Evolutionary conservation across 2,329 filamentous ascomycete species (phyloP), one percentile per base, ranked within the genome.

Genomic region (Blastomyces gilchristii): DNA sequence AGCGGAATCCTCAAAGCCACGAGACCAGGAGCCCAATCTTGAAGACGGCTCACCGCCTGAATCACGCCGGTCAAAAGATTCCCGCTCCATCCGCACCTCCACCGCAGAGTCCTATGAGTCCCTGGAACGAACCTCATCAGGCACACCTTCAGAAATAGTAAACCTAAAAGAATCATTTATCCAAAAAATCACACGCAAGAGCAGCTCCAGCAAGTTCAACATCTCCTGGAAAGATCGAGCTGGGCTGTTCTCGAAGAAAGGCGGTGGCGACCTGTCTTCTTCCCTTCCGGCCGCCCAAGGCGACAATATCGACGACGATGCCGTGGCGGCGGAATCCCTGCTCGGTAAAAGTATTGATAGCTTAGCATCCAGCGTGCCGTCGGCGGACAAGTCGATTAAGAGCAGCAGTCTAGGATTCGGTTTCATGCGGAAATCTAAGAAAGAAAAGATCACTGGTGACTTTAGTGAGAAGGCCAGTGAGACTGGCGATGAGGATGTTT

Each of bases 181-280:
- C 64, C 79, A 79, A 63, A 81, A 80, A 65, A 78, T 81, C 62
- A 80, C 78, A 8, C 77, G 79, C 60, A 81, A 81, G 65, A 76
- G 79, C 59, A 80, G 77, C 67, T 79, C 78, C 12, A 76, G 78
- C 71, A 81, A 80, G 65, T 81, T 81, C 68, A 80, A 78, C 64
- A 73, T 76, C 58, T 78, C 78, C 16, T 81, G 79, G 79, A 81
- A 81, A 68, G 79, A 81, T 62, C 77, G 79, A 49, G 75, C 74
- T 8, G 73, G 76, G 12, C 67, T 81, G 7, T 80, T 80, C 65
- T 79, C 74, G 53, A 78, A 78, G 67, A 79, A 77, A 67, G 75
- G 73, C 41, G 75, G 73, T 43, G 76, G 79, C 58, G 69, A 76
- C 22, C 71, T 74, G 22, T 69, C 71, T 6, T 69, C 71, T 8